Base-by-base conservation (phyloP, 2,329 filamentous ascomycete genomes). In the Arachnomyces sp. region DNA sequence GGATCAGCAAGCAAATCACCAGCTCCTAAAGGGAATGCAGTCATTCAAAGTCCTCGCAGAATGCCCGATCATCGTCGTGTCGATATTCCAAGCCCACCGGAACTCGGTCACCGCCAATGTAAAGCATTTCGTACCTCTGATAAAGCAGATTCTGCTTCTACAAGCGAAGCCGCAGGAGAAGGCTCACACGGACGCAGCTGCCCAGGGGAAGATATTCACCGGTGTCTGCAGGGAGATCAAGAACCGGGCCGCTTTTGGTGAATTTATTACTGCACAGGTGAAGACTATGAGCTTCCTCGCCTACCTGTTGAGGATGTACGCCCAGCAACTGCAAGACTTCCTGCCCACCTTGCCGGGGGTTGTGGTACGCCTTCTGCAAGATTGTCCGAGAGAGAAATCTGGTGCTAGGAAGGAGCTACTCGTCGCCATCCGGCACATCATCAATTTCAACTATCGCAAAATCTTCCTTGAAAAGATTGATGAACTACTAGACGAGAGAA, bases 221-320 rank as follows among this genome's bases (percentile, higher is more conserved):
- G 90, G 92, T 2, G 86, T 98, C 39, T 94, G 87, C 65, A 85
- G 85, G 35, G 85, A 87, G 43, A 95, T 99, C 56, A 90, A 87
- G 65, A 95, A 96, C 53, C 76, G 89, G 42, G 84, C 84, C 9
- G 90, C 89, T 1, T 99, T 96, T 67, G 92, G 90, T 28, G 93
- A 98, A 54, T 94, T 96, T 51, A 93, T 98, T 49, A 96, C 88
- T 0, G 88, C 90, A 1, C 93, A 99, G 61, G 92, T 98, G 12
- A 96, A 99, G 71, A 96, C 90, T 0, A 96, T 98, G 90, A 96
- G 89, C 55, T 98, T 98, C 55, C 63, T 98, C 50, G 93, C 93
- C 1, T 98, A 96, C 57, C 69, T 98, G 1, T 74, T 98, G 9
- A 74, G 92, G 32, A 84, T 93, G 35, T 94, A 95, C 61, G 81